These are phyloP conservation scores for Musa beccarii DNA, from an alignment of 176 grass and related monocot genomes.

Conservation along the genomic window DNA sequence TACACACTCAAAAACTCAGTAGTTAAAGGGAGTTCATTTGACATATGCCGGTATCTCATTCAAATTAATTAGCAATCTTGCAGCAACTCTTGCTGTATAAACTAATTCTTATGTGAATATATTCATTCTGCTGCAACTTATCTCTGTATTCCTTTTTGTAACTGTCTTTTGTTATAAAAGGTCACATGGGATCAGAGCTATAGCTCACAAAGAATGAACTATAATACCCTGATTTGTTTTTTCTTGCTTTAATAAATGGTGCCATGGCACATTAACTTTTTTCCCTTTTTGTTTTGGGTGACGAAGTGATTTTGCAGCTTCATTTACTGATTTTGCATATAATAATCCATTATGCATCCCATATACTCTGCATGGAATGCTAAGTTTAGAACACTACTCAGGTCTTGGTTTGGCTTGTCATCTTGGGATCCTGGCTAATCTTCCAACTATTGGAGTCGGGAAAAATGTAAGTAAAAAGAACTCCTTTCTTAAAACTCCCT, in stretches of 20 bases:
- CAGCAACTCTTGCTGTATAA: neutral
- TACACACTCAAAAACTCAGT: neutral
- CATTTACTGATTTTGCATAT: neutral
- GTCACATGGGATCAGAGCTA: neutral
- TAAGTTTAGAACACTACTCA: slow-evolving; percentile 25
- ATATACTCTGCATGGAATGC: neutral
- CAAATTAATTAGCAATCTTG: neutral
- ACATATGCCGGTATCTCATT: neutral
- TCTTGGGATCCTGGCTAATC: slow-evolving; percentile 63
- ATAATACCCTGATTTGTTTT: neutral
- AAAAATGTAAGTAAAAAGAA: slow-evolving; percentile 69
- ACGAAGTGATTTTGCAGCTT: neutral
- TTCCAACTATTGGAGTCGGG: slow-evolving; percentile 68
- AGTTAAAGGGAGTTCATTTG: neutral
- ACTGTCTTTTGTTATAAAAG: slow-evolving; percentile 1
- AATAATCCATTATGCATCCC: neutral
- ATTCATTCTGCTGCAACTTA: neutral
- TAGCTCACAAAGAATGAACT: neutral
- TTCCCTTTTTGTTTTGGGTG: neutral
- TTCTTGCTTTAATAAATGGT: neutral
- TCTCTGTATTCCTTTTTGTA: slow-evolving; percentile 6
- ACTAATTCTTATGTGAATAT: neutral
- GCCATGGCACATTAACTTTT: neutral
- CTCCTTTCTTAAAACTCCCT: neutral
- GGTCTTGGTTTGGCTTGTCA: slow-evolving; percentile 98